Evolutionary conservation across 345 rosid genomes (phyloP).

Genomic region (Syzygium jambos): DNA sequence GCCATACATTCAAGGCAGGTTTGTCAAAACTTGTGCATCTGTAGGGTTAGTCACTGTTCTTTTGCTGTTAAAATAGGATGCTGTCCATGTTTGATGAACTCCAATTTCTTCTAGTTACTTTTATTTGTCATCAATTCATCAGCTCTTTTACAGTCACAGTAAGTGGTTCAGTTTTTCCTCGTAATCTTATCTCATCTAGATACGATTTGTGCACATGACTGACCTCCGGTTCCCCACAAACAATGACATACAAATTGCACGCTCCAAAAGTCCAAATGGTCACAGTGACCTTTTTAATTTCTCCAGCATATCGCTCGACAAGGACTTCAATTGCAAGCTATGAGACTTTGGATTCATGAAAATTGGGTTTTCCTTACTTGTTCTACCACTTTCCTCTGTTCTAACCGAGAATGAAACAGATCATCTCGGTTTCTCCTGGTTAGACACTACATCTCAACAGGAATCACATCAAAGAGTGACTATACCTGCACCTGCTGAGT

Average conservation of each 20-base stretch:
- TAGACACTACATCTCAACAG: background rate
- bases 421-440: background rate
- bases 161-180: background rate
- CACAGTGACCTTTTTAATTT: background rate
- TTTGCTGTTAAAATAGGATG: background rate
- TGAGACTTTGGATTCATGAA: background rate
- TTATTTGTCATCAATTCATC: background rate
- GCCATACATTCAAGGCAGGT: conserved; percentile 99
- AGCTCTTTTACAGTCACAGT: background rate
- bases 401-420: background rate
- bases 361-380: background rate
- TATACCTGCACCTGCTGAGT: background rate
- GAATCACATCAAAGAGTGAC: background rate
- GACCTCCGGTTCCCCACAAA: background rate
- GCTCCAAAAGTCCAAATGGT: background rate
- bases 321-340: background rate
- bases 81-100: background rate
- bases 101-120: background rate
- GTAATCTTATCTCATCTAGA: background rate
- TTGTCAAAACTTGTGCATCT: conserved; percentile 68
- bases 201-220: background rate
- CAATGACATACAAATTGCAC: background rate
- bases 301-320: background rate
- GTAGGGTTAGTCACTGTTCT: background rate
- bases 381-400: background rate